These are phyloP conservation scores for Paracamarosporium sp. DNA, from an alignment of 2,329 filamentous ascomycete genomes.

Conservation along the genomic window DNA sequence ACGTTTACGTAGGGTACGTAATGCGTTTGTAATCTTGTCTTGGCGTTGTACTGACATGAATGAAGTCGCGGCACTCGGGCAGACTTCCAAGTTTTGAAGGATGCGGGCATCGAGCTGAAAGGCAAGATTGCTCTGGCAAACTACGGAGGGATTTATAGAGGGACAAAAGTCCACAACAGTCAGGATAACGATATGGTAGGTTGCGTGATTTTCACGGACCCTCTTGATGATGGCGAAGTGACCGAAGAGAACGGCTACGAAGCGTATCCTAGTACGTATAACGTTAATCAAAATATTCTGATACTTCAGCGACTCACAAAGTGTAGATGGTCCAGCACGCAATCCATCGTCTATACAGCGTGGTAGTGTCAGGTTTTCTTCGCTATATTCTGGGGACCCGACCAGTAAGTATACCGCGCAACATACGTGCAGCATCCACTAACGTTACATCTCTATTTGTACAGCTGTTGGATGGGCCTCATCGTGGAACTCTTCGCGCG, in stretches of 20 bases:
- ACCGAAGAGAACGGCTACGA: slow-evolving; percentile 49
- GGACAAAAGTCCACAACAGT: slow-evolving; percentile 52
- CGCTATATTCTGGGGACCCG: slow-evolving; percentile 53
- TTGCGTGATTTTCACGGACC: slow-evolving; percentile 48
- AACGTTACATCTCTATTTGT: not conserved
- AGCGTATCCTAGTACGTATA: slow-evolving; percentile 37
- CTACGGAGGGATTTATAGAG: slow-evolving; percentile 50
- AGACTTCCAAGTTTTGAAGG: slow-evolving; percentile 48
- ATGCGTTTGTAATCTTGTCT: not conserved
- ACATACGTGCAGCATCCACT: not conserved
- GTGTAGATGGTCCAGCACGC: slow-evolving; percentile 46
- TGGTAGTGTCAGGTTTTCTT: slow-evolving; percentile 62
- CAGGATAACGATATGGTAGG: slow-evolving; percentile 50
- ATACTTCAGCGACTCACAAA: slow-evolving; percentile 12
- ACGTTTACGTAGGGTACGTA: slow-evolving; percentile 50
- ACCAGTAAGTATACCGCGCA: slow-evolving; percentile 1
- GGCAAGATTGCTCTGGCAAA: slow-evolving; percentile 52
- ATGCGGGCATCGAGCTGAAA: slow-evolving; percentile 47
- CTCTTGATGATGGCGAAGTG: slow-evolving; percentile 48
- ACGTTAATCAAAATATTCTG: not conserved
- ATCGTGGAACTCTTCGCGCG: slow-evolving; percentile 29
- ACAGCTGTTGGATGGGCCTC: slow-evolving; percentile 41
- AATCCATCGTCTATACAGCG: slow-evolving; percentile 51
- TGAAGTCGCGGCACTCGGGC: slow-evolving; percentile 30
- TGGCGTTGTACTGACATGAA: not conserved